Conservation (phyloP, 495 filamentous ascomycete genomes). For the Penicilliopsis zonata region DNA sequence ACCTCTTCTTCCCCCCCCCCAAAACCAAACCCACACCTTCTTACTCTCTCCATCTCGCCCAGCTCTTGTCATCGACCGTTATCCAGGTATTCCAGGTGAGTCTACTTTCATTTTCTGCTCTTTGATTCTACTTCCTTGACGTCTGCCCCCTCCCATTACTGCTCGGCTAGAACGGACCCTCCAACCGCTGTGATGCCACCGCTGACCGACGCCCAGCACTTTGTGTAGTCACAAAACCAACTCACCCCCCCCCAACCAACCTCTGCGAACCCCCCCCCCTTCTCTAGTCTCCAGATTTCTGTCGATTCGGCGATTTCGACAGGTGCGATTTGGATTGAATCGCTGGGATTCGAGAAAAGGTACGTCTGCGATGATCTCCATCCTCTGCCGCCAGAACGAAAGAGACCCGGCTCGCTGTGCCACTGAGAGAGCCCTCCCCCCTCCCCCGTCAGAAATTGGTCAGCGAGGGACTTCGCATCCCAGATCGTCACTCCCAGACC, state of each 20-base stretch:
- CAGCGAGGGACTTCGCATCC: conserved; percentile 13
- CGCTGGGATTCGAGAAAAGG: conserved; percentile 19
- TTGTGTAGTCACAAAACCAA: no score
- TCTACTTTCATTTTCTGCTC: neutral
- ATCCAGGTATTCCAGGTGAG: neutral
- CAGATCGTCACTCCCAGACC: no score
- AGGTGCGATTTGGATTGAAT: conserved; percentile 19
- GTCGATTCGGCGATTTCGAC: conserved; percentile 9
- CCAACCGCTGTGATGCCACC: conserved; percentile 20
- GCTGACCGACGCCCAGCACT: conserved; percentile 36
- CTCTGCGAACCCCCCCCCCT: conserved; percentile 34
- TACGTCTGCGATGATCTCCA: conserved; percentile 26
- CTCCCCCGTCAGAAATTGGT: conserved; percentile 20
- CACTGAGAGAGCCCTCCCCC: conserved; percentile 18
- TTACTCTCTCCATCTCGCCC: conserved; percentile 4
- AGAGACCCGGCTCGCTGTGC: conserved; percentile 24
- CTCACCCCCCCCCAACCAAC: conserved; percentile 13
- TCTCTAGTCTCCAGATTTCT: conserved; percentile 23
- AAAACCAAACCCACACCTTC: neutral
- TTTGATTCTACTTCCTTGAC: conserved; percentile 10
- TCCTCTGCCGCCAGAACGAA: conserved; percentile 20
- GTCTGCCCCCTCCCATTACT: conserved; percentile 12
- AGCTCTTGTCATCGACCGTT: neutral
- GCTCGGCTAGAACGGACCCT: no score
- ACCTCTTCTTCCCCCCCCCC: conserved; percentile 9